Conservation (phyloP, 495 filamentous ascomycete species). For the Penicillium macrosclerotiorum region DNA sequence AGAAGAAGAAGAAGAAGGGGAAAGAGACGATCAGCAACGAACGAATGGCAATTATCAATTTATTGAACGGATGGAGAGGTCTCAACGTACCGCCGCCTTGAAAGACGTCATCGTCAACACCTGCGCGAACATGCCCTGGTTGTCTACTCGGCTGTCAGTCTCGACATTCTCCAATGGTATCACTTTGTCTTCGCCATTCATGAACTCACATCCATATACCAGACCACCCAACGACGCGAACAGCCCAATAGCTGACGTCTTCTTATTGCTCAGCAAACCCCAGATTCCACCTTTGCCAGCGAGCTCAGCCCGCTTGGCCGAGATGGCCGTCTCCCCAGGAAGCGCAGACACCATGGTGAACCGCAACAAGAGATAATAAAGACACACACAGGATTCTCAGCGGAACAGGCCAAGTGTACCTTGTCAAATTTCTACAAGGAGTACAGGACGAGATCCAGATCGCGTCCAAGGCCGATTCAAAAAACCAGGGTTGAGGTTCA, state of each 20-base stretch:
- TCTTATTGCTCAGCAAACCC: conserved; percentile 33
- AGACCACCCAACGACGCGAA: conserved; percentile 38
- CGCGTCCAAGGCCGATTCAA: too few species aligned
- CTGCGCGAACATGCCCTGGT: conserved; percentile 41
- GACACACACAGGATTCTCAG: too few species aligned
- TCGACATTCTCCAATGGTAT: not conserved
- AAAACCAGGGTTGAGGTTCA: not conserved
- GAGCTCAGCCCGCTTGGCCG: conserved; percentile 37
- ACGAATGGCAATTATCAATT: too few species aligned
- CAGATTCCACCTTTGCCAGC: conserved; percentile 26
- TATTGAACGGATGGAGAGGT: too few species aligned
- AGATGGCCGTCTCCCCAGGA: conserved; percentile 24
- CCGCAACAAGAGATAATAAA: not conserved
- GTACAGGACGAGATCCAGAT: too few species aligned
- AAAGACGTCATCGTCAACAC: conserved; percentile 36
- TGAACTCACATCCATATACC: conserved; percentile 38
- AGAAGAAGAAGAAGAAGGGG: too few species aligned
- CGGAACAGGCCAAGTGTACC: too few species aligned
- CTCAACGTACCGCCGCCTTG: conserved; percentile 26
- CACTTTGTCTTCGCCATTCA: too few species aligned
- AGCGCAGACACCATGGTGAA: conserved; percentile 16
- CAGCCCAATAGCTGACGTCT: conserved; percentile 31
- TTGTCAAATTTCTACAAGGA: too few species aligned
- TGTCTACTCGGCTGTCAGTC: conserved; percentile 20
- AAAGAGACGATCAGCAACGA: too few species aligned